These are phyloP conservation scores for Hyphopichia burtonii DNA, from an alignment of 1,139 yeast genomes.

Conservation along the genomic window DNA sequence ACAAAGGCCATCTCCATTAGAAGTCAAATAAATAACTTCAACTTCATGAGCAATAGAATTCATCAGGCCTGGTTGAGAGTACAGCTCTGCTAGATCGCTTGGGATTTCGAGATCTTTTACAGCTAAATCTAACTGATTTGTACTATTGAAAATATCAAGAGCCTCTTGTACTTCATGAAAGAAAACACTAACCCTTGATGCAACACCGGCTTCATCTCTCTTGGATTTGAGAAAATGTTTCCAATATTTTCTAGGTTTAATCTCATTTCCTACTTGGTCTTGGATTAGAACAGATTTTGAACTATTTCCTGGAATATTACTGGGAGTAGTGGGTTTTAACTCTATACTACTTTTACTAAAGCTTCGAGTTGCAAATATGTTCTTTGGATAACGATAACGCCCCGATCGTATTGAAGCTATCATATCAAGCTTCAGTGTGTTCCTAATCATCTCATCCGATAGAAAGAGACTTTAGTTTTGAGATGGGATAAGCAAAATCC, in stretches of 20 bases:
- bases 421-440: no score
- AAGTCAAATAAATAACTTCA: constrained; percentile 26
- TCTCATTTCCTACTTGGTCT: no score
- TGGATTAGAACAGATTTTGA: no score
- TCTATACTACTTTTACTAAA: no score
- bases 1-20: constrained; percentile 42
- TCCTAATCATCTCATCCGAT: no score
- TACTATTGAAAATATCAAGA: constrained; percentile 12
- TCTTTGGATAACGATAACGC: no score
- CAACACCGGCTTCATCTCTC: constrained; percentile 28
- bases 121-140: constrained; percentile 6
- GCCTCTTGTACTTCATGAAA: constrained; percentile 26
- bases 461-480: background rate
- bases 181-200: constrained; percentile 24
- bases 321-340: no score
- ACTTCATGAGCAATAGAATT: constrained; percentile 14
- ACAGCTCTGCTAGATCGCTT: background rate
- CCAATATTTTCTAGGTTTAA: constrained; percentile 3
- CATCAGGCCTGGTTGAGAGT: background rate
- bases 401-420: no score
- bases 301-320: no score
- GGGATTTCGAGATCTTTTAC: constrained; percentile 21
- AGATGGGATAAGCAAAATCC: background rate
- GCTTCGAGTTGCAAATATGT: no score
- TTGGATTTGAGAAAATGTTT: constrained; percentile 10